Percentiles rank a stretch among this genome's conserved stretches.
Evolutionary conservation across 176 grass and related monocot genomes (phyloP).

Genomic region (Rhynchospora tenuis): DNA sequence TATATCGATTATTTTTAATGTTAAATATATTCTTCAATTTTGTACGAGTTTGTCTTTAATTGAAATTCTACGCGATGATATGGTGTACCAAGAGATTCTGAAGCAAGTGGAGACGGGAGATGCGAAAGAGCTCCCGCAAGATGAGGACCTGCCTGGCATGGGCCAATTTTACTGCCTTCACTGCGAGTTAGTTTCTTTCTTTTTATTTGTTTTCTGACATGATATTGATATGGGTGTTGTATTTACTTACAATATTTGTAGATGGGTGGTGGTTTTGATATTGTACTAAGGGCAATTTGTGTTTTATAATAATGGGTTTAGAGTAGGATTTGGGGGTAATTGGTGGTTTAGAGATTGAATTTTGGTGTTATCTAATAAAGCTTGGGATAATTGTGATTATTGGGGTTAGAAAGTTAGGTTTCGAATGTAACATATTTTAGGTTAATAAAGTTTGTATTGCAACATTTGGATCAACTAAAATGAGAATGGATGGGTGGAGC

Average conservation of each 20-base stretch:
- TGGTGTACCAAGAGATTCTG: conserved; percentile 73
- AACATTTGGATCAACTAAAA: background rate
- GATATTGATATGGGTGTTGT: background rate
- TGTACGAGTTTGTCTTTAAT: background rate
- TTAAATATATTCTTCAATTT: background rate
- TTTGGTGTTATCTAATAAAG: background rate
- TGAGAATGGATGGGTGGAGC: background rate
- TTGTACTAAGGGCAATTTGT: background rate
- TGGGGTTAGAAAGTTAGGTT: background rate
- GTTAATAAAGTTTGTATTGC: background rate
- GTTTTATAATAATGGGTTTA: background rate
- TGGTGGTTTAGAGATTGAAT: background rate
- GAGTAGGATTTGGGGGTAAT: background rate
- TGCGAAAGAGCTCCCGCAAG: conserved; percentile 43
- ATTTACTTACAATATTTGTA: background rate
- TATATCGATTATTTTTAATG: background rate
- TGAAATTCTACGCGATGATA: conserved; percentile 45
- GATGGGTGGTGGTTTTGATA: background rate
- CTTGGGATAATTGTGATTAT: background rate
- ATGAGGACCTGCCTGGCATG: conserved; percentile 87
- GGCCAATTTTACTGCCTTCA: conserved; percentile 96
- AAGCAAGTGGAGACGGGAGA: conserved; percentile 58
- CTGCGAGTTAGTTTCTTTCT: conserved; percentile 59
- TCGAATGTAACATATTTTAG: background rate
- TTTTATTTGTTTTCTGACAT: background rate